phyloP scores from a whole-genome alignment of 228 moss, liverwort and hornwort species.

The Sphagnum fallax region DNA sequence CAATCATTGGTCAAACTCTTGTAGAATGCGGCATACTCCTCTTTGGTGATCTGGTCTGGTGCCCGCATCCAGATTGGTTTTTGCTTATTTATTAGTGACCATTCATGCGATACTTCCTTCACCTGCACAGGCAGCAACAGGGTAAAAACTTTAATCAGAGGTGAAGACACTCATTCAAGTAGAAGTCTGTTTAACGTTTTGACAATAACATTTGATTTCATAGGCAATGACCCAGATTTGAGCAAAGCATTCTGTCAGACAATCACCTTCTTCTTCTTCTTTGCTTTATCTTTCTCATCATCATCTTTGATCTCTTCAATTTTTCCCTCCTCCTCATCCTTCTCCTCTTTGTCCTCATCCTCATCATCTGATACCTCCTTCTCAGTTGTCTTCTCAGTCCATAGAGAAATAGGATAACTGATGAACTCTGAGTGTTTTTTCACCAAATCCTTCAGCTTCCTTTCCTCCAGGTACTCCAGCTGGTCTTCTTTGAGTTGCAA shows the following conservation, averaged over 20 bases:
- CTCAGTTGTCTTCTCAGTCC: slow-evolving; percentile 54
- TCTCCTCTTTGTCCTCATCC: slow-evolving; percentile 43
- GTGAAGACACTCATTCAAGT: too few species aligned
- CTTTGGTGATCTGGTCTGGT: slow-evolving; percentile 64
- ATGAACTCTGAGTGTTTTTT: slow-evolving; percentile 83
- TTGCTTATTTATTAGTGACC: slow-evolving; percentile 66
- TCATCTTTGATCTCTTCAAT: slow-evolving; percentile 46
- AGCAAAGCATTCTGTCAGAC: too few species aligned
- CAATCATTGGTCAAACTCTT: slow-evolving; percentile 75
- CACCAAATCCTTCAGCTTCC: slow-evolving; percentile 56
- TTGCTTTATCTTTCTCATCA: slow-evolving; percentile 36
- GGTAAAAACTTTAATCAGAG: too few species aligned
- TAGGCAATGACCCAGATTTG: too few species aligned
- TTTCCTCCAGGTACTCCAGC: slow-evolving; percentile 66
- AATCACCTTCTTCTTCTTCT: slow-evolving; percentile 27
- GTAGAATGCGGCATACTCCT: slow-evolving; percentile 69
- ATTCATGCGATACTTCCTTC: slow-evolving; percentile 61
- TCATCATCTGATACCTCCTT: slow-evolving; percentile 73
- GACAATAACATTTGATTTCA: too few species aligned
- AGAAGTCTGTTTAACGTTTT: too few species aligned
- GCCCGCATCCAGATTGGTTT: slow-evolving; percentile 77
- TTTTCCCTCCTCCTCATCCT: slow-evolving; percentile 49
- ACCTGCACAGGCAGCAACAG: slow-evolving; percentile 9
- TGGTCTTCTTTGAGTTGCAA: slow-evolving; percentile 65
- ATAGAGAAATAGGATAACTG: slow-evolving; percentile 65